Conservation (phyloP, 2,329 filamentous ascomycete species). For the Cadophora gregata region DNA sequence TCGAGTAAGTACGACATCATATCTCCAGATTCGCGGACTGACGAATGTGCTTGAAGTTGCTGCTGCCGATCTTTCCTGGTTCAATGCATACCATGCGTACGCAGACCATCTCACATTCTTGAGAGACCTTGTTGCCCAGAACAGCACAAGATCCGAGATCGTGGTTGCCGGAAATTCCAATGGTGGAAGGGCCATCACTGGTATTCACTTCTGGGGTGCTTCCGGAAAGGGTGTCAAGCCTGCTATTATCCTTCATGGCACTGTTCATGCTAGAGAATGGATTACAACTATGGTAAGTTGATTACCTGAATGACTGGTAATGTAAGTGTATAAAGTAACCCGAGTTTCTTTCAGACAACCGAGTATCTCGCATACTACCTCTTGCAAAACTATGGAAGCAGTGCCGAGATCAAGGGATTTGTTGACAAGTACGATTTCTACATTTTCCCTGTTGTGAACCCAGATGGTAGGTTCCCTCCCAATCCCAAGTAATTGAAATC, state of each 20-base stretch:
- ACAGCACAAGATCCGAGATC: slow-evolving; percentile 55
- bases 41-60: slow-evolving; percentile 30
- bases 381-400: slow-evolving; percentile 52
- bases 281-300: slow-evolving; percentile 59
- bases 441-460: slow-evolving; percentile 67
- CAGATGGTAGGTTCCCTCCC: slow-evolving; percentile 52
- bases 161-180: slow-evolving; percentile 55
- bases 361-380: slow-evolving; percentile 60
- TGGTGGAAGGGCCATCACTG: slow-evolving; percentile 51
- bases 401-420: slow-evolving; percentile 49
- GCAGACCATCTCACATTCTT: slow-evolving; percentile 57
- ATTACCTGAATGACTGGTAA: too few relatives aligned
- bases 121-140: slow-evolving; percentile 51
- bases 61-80: slow-evolving; percentile 52
- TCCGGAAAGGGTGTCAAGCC: slow-evolving; percentile 52
- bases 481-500: too few relatives aligned
- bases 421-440: slow-evolving; percentile 71
- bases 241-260: slow-evolving; percentile 61
- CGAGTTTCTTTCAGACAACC: slow-evolving; percentile 33
- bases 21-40: not conserved
- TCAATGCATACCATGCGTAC: slow-evolving; percentile 59
- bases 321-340: too few relatives aligned
- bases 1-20: slow-evolving; percentile 13
- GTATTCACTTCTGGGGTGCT: slow-evolving; percentile 60
- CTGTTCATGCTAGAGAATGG: slow-evolving; percentile 66